Conservation (phyloP, 495 filamentous ascomycete genomes). For the Neurospora sp. region DNA sequence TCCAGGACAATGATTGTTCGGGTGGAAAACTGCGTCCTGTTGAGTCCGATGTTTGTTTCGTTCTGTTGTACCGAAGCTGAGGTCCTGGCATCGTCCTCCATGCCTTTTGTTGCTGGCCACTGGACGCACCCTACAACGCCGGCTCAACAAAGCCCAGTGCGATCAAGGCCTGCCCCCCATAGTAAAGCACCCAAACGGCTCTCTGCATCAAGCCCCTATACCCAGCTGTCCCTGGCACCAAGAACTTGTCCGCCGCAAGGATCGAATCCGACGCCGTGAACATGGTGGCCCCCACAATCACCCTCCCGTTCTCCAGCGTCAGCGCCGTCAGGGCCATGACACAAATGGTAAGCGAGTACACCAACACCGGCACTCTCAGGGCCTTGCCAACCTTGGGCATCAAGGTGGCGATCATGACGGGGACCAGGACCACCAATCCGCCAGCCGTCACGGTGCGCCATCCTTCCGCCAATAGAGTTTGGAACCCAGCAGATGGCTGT, state of each 20-base stretch:
- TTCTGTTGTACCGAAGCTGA: neutral
- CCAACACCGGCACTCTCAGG: slow-evolving; percentile 39
- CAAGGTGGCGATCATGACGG: slow-evolving; percentile 9
- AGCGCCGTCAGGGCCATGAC: slow-evolving; percentile 18
- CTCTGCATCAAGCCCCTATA: slow-evolving; percentile 15
- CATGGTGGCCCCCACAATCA: slow-evolving; percentile 13
- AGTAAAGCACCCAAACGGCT: slow-evolving; percentile 21
- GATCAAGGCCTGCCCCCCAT: slow-evolving; percentile 21
- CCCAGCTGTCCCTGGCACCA: slow-evolving; percentile 1
- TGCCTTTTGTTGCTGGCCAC: neutral
- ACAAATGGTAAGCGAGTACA: slow-evolving; percentile 44
- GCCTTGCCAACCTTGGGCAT: slow-evolving; percentile 16
- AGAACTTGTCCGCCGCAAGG: slow-evolving; percentile 15
- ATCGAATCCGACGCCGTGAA: slow-evolving; percentile 19
- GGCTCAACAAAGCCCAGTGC: slow-evolving; percentile 7
- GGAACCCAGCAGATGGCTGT: neutral
- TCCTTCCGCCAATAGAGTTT: neutral
- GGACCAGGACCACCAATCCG: neutral
- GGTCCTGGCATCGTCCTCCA: neutral
- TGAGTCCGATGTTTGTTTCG: neutral
- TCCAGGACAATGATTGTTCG: neutral
- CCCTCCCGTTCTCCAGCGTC: slow-evolving; percentile 5
- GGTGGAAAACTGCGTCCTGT: neutral
- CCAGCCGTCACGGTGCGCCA: slow-evolving; percentile 3
- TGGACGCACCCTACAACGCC: neutral